Conservation (phyloP, 1,284 basidiomycete species). For the Blastosporella zonata region DNA sequence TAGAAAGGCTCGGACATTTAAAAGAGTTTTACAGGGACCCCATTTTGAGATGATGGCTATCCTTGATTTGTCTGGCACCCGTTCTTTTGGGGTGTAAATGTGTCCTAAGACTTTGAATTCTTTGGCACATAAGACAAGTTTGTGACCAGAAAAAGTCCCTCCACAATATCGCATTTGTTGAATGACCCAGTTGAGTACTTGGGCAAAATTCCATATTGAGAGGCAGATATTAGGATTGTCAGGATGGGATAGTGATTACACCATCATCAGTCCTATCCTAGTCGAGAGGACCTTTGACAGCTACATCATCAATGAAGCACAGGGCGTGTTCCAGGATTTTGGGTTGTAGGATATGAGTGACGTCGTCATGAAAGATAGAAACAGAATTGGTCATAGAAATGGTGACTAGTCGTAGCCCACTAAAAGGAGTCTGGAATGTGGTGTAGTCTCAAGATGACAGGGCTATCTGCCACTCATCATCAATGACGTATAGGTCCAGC, state of each 20-base stretch:
- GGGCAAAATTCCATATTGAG: constrained; percentile 24
- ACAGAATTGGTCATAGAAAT: constrained; percentile 40
- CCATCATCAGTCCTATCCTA: constrained; percentile 13
- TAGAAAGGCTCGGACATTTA: no score
- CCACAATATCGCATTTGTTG: no score
- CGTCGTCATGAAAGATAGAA: constrained; percentile 33
- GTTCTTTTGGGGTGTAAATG: no score
- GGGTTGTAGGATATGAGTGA: constrained; percentile 32
- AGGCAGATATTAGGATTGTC: constrained; percentile 19
- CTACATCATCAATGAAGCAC: constrained; percentile 31
- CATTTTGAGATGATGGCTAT: no score
- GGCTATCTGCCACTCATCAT: constrained; percentile 26
- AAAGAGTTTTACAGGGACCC: no score
- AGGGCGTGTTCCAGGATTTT: constrained; percentile 34
- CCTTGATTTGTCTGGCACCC: no score
- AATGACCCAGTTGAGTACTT: no score
- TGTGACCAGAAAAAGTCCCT: no score
- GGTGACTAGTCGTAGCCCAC: constrained; percentile 19
- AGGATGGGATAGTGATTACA: constrained; percentile 16
- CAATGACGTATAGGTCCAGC: constrained; percentile 31
- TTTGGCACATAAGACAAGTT: no score
- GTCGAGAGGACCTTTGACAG: constrained; percentile 19
- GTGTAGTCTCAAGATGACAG: constrained; percentile 28
- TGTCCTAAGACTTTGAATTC: no score
- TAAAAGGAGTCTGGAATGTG: constrained; percentile 26